Evolutionary conservation across 306 rosid species (phyloP).

Genomic region (Trifolium subterraneum): DNA sequence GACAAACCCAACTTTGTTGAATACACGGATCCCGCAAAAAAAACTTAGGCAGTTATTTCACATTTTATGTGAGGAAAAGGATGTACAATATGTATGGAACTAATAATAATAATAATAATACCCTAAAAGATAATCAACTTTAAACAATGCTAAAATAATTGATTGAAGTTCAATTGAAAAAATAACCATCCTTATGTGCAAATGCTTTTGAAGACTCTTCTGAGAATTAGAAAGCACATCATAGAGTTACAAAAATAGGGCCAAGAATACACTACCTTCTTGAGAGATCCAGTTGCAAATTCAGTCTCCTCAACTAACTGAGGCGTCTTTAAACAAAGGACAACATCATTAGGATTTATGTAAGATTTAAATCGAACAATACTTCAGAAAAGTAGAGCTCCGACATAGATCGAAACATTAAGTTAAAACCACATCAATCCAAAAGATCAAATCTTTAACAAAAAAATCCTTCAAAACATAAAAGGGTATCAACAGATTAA

Average conservation of each 20-base stretch:
- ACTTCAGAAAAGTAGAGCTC: too few species aligned
- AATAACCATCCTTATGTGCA: not conserved
- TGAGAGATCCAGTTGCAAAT: conserved; percentile 50
- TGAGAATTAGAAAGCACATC: conserved; percentile 6
- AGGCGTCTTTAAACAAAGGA: not conserved
- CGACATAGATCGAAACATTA: too few species aligned
- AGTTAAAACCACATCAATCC: too few species aligned
- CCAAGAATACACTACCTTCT: conserved; percentile 45
- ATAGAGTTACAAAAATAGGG: conserved; percentile 16
- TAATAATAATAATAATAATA: not conserved
- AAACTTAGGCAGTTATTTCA: too few species aligned
- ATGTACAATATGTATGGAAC: too few species aligned
- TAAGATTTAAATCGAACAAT: too few species aligned
- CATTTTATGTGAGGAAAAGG: too few species aligned
- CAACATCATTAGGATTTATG: not conserved
- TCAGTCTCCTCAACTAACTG: not conserved
- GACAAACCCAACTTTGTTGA: too few species aligned
- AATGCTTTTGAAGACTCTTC: conserved; percentile 5
- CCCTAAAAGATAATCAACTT: not conserved
- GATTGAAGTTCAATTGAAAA: not conserved
- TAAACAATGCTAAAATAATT: not conserved
- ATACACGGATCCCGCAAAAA: too few species aligned
- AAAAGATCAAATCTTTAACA: too few species aligned
- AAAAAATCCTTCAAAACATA: too few species aligned
- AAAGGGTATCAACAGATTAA: too few species aligned